Evolutionary conservation across 1,284 basidiomycete species (phyloP).

Genomic region (Mycosarcoma maydis): DNA sequence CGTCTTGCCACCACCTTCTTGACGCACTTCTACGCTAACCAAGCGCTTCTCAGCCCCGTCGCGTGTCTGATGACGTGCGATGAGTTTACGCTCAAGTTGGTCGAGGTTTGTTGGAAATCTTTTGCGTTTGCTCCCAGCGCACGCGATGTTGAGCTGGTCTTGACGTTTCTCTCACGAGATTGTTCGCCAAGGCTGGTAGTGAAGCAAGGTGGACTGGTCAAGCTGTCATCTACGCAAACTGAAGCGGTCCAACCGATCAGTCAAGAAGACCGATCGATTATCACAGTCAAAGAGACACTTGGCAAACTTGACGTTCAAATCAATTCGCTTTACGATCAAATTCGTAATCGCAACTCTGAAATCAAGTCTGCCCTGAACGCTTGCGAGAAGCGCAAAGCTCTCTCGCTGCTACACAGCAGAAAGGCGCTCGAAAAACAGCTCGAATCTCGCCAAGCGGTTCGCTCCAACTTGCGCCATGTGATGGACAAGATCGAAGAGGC

Average conservation of each 20-base stretch:
- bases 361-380: slow-evolving; percentile 76
- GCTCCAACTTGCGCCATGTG: slow-evolving; percentile 79
- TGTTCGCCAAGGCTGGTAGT: slow-evolving; percentile 71
- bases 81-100: slow-evolving; percentile 14
- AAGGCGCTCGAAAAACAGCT: slow-evolving; percentile 83
- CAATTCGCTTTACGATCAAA: slow-evolving; percentile 74
- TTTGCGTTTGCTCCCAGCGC: slow-evolving; percentile 69
- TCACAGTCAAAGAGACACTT: slow-evolving; percentile 78
- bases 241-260: slow-evolving; percentile 69
- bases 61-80: slow-evolving; percentile 22
- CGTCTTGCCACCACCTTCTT: slow-evolving; percentile 12
- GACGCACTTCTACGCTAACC: slow-evolving; percentile 8
- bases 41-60: slow-evolving; percentile 35
- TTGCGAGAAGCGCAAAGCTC: slow-evolving; percentile 75
- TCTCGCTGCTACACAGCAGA: slow-evolving; percentile 79
- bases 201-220: slow-evolving; percentile 73
- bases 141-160: slow-evolving; percentile 75
- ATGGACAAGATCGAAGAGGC: slow-evolving; percentile 85
- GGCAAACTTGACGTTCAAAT: slow-evolving; percentile 76
- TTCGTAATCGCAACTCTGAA: slow-evolving; percentile 74
- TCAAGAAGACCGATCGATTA: slow-evolving; percentile 77
- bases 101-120: neutral
- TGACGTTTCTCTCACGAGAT: slow-evolving; percentile 84
- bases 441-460: slow-evolving; percentile 76
- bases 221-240: slow-evolving; percentile 16